Evolutionary conservation across 495 filamentous ascomycete species (phyloP).

Genomic region (Hypomontagnella monticulosa): DNA sequence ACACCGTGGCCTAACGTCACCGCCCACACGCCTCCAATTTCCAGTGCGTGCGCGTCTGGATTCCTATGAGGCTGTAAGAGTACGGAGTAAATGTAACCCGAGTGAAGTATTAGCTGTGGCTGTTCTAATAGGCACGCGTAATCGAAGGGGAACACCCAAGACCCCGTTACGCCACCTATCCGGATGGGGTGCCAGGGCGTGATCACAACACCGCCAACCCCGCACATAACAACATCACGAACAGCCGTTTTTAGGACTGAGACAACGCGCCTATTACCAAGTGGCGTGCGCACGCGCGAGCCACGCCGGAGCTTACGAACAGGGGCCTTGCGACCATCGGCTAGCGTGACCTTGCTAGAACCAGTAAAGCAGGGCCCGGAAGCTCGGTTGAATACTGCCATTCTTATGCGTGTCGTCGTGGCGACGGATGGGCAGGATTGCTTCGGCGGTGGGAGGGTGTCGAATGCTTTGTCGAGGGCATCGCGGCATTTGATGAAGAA

Average conservation of each 20-base stretch:
- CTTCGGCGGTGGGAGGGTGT: constrained; percentile 50
- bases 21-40: constrained; percentile 53
- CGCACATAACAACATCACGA: constrained; percentile 30
- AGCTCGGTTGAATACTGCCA: constrained; percentile 45
- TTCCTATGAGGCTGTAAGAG: constrained; percentile 51
- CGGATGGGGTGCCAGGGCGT: constrained; percentile 58
- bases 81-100: constrained; percentile 55
- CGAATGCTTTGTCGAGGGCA: constrained; percentile 50
- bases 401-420: constrained; percentile 30
- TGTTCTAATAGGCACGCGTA: constrained; percentile 25
- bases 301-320: constrained; percentile 44
- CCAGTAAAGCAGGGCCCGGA: constrained; percentile 52
- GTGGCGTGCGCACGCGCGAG: constrained; percentile 51
- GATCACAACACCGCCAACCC: constrained; percentile 38
- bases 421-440: constrained; percentile 33
- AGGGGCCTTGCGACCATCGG: constrained; percentile 31
- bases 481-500: constrained; percentile 53
- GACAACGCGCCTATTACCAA: constrained; percentile 46
- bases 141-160: constrained; percentile 52
- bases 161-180: background rate
- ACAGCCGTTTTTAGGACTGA: constrained; percentile 52
- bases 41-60: constrained; percentile 51
- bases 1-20: constrained; percentile 58
- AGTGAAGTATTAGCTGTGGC: constrained; percentile 42
- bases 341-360: constrained; percentile 46